Conservation (phyloP, 345 rosid species). For the Linum tenue region DNA sequence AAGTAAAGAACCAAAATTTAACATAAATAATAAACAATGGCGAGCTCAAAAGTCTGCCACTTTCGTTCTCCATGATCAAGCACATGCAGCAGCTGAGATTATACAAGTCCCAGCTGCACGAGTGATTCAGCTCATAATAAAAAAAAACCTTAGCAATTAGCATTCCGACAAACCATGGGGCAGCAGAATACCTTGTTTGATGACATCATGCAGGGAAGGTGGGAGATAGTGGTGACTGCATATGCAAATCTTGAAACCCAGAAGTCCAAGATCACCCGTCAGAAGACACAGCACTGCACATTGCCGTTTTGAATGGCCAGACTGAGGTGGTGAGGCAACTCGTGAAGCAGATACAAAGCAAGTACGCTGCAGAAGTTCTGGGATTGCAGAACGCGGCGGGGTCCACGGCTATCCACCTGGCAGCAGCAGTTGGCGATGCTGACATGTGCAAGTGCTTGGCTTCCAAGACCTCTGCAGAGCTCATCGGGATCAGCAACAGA, state of each 20-base stretch:
- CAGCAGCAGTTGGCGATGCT: constrained; percentile 17
- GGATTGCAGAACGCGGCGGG: constrained; percentile 14
- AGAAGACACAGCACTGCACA: constrained; percentile 20
- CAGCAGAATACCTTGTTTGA: constrained; percentile 10
- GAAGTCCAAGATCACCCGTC: constrained; percentile 7
- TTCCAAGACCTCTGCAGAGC: background rate
- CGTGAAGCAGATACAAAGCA: background rate
- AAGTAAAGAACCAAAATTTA: background rate
- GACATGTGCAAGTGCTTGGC: constrained; percentile 18
- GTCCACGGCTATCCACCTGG: constrained; percentile 20
- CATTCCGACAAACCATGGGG: background rate
- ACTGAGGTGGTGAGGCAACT: background rate
- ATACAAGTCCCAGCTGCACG: too few relatives aligned
- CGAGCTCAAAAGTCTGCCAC: too few relatives aligned
- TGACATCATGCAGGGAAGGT: constrained; percentile 13
- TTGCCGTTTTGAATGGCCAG: constrained; percentile 14
- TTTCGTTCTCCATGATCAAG: background rate
- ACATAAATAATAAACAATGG: background rate
- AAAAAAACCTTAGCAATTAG: background rate
- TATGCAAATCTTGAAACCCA: background rate
- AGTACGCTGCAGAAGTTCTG: constrained; percentile 2
- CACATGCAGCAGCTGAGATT: background rate
- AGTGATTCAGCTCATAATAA: background rate
- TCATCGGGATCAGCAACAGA: background rate
- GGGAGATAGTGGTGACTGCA: constrained; percentile 13